Conservation (phyloP, 495 filamentous ascomycete species). For the Penicillium manginii region DNA sequence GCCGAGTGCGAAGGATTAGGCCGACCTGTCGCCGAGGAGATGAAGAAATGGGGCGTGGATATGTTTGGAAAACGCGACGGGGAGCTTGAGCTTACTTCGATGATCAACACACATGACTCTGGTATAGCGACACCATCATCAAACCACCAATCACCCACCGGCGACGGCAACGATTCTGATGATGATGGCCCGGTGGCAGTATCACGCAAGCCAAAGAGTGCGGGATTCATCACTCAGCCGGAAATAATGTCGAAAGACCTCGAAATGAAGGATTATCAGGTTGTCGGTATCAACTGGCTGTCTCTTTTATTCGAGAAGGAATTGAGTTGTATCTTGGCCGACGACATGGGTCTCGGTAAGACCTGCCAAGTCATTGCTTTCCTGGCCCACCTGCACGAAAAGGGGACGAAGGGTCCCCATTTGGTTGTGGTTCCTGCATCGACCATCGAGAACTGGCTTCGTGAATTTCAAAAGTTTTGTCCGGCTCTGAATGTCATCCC, state of each 20-base stretch:
- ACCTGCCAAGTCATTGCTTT: constrained; percentile 96
- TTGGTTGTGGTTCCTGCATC: constrained; percentile 89
- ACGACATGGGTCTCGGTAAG: constrained; percentile 98
- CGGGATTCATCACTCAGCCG: constrained; percentile 68
- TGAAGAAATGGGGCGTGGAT: constrained; percentile 80
- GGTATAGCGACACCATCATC: constrained; percentile 71
- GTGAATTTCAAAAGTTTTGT: constrained; percentile 88
- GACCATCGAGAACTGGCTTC: constrained; percentile 92
- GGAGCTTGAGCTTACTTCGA: constrained; percentile 68
- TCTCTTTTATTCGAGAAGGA: constrained; percentile 74
- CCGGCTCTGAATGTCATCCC: constrained; percentile 72
- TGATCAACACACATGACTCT: constrained; percentile 64
- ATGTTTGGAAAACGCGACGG: constrained; percentile 67
- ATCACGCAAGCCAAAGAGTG: constrained; percentile 38
- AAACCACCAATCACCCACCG: constrained; percentile 45
- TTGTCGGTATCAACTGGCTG: constrained; percentile 95
- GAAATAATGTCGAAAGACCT: constrained; percentile 70
- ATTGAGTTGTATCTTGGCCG: constrained; percentile 86
- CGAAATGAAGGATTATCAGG: constrained; percentile 85
- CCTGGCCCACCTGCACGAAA: constrained; percentile 77
- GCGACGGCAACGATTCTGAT: constrained; percentile 39
- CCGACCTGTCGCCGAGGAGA: constrained; percentile 65
- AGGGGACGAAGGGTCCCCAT: constrained; percentile 72
- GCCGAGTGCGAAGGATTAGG: constrained; percentile 70
- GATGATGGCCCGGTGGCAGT: constrained; percentile 50